A percentile compares a stretch with the other conserved stretches of the same genome.
phyloP scores from a whole-genome alignment of 371 early-diverging fungal species.

The Mortierella sp. region DNA sequence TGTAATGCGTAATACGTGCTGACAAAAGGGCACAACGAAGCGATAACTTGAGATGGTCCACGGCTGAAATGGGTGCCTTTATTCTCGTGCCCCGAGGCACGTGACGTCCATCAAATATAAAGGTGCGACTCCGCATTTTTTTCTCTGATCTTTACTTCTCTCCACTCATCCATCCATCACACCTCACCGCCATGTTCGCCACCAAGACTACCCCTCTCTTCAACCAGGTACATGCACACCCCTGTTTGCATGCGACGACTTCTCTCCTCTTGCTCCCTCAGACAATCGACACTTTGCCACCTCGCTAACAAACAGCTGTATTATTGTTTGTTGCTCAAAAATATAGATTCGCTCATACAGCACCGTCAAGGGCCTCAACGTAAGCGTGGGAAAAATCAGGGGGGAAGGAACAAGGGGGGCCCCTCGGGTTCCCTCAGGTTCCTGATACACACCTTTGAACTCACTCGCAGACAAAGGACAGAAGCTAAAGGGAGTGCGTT shows the following conservation, averaged over 20 bases:
- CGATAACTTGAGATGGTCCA: no score
- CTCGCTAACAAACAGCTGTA: neutral
- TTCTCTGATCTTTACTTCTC: slow-evolving; percentile 1
- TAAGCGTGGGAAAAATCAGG: slow-evolving; percentile 55
- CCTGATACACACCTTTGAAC: neutral
- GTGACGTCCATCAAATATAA: neutral
- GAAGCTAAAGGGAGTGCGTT: neutral
- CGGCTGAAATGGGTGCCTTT: neutral
- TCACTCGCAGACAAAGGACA: neutral
- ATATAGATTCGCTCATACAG: slow-evolving; percentile 46
- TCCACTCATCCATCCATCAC: slow-evolving; percentile 17
- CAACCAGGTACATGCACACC: slow-evolving; percentile 32
- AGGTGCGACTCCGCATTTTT: neutral
- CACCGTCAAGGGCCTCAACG: slow-evolving; percentile 51
- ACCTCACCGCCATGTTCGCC: slow-evolving; percentile 39
- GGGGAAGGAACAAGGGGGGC: slow-evolving; percentile 5
- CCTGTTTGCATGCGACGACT: neutral
- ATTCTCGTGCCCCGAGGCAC: neutral
- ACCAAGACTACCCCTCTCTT: slow-evolving; percentile 50
- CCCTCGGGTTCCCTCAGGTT: neutral
- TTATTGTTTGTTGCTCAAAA: neutral
- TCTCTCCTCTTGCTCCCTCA: neutral
- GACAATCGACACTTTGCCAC: neutral
- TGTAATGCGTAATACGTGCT: neutral
- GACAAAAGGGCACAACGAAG: neutral